A percentile compares a stretch with the other conserved stretches of the same genome.
These are phyloP conservation scores for Populus ilicifolia DNA, from an alignment of 345 rosid genomes.

Conservation along the genomic window DNA sequence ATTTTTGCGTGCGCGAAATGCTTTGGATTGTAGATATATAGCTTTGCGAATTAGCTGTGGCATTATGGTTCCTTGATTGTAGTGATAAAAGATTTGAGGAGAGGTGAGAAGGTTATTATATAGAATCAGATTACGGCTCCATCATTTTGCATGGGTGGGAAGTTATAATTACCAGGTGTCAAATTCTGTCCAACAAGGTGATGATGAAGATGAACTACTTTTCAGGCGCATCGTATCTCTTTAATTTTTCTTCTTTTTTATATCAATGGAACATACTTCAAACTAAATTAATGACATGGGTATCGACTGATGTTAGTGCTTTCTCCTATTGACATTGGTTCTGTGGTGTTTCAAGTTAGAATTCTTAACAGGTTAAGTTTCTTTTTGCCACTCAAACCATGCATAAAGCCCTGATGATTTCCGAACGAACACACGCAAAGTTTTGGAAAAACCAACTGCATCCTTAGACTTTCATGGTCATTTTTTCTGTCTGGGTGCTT, in stretches of 20 bases:
- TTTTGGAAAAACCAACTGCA: no score
- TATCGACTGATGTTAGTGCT: background rate
- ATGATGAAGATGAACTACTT: conserved; percentile 30
- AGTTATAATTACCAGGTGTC: conserved; percentile 58
- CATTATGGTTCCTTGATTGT: conserved; percentile 71
- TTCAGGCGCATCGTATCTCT: conserved; percentile 27
- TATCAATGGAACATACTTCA: background rate
- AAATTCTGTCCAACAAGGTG: conserved; percentile 70
- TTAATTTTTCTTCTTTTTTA: background rate
- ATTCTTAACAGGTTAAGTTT: background rate
- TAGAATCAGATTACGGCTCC: conserved; percentile 72
- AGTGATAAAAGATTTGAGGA: conserved; percentile 93
- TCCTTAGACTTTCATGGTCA: no score
- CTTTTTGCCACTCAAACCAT: background rate
- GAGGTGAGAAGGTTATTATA: conserved; percentile 58
- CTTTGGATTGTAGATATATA: no score
- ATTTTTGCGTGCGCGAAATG: no score
- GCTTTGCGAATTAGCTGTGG: no score
- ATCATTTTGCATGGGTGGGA: conserved; percentile 69
- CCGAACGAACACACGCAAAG: no score
- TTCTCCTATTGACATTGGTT: background rate
- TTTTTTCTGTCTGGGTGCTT: no score
- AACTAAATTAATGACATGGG: background rate
- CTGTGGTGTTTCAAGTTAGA: background rate
- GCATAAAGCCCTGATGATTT: no score